These are phyloP conservation scores for Rubia peregrina DNA, from an alignment of 305 asterid species.

Conservation along the genomic window DNA sequence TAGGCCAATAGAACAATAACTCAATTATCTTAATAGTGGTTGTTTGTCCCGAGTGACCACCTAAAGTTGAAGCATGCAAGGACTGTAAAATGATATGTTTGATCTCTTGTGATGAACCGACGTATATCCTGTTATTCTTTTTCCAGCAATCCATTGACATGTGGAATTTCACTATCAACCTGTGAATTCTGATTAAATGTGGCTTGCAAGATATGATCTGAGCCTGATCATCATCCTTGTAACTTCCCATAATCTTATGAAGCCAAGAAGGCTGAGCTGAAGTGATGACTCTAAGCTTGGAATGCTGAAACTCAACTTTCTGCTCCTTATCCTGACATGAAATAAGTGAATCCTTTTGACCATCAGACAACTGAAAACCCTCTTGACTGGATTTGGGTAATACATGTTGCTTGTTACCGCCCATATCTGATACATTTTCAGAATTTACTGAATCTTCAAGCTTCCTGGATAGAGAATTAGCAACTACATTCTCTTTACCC, in stretches of 20 bases:
- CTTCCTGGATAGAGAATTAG: not conserved
- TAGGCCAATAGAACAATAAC: no score
- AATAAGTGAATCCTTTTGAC: no score
- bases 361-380: no score
- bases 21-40: not conserved
- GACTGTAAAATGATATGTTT: not conserved
- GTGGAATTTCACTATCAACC: not conserved
- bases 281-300: not conserved
- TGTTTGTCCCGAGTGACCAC: conserved; percentile 9
- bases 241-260: not conserved
- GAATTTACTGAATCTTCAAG: no score
- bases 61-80: not conserved
- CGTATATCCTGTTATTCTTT: not conserved
- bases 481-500: not conserved
- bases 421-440: no score
- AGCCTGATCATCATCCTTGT: not conserved
- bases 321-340: no score
- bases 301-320: no score
- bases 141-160: not conserved
- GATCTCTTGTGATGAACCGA: not conserved
- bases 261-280: not conserved
- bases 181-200: not conserved
- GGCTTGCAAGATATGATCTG: not conserved
- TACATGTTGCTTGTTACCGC: no score
- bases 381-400: no score